Evolutionary conservation across 345 rosid species (phyloP), one percentile per base, ranked within the genome.

Genomic region (Raphanus sativus): DNA sequence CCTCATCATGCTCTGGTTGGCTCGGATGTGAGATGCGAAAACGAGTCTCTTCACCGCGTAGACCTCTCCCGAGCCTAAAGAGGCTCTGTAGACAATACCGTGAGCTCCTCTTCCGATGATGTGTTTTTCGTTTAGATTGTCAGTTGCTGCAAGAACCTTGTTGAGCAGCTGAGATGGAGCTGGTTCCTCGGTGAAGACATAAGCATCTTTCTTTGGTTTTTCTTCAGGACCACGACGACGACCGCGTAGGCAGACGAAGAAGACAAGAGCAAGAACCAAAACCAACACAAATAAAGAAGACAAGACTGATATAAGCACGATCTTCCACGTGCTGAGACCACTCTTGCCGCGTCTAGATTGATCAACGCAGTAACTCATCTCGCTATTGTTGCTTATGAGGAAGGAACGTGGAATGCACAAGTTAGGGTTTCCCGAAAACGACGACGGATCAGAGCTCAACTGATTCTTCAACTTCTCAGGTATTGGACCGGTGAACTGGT

Each of bases 31-130:
- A 52, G 58, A 52, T 0, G 58, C 58, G 24, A 52, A 52, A 25
- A 52, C 7, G 58, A 52, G 58, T 52, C 58, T 52, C 58, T 52
- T 52, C 21, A 52, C 58, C 1, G 58, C 58, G 25, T 52, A 52
- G 58, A 52, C 58, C 58, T 52, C 88, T 24, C 84, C 85, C 0
- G 85, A 82, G 4, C 77, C 83, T 68, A 91, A n/a, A 10, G 82
- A 75, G 26, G 88, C 97, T 83, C 84, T 91, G 67, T 85, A 93
- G 8, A 93, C 91, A 36, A 83, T 81, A 67, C 98, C 98, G 58
- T 52, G 58, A 52, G 58, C 58, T 52, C 58, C 58, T 52, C 58
- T 52, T 16, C 58, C 58, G 9, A 52, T 52, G 24, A 52, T 52
- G 9, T 52, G 1, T 16, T 52, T 52, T 15, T 52, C 58, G 24